Evolutionary conservation across 139 green algal genomes (phyloP), one percentile per base, ranked within the genome.

Genomic region (Coelastrella sp.): DNA sequence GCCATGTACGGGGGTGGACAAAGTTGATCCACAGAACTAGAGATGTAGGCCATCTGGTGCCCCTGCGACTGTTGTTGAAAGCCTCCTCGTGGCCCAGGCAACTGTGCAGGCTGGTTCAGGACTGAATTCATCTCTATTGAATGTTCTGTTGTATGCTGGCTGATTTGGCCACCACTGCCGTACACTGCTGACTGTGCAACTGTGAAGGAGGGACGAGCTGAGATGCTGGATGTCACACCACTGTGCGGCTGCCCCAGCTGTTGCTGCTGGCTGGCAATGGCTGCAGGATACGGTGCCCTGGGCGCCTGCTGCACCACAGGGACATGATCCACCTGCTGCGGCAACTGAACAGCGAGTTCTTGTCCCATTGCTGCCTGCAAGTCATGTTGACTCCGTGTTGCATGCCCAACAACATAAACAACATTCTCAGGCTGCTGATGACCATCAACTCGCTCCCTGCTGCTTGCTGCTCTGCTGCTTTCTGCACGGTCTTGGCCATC

Each of bases 211-310:
- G 63, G 63, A 17, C 63, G 12, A 17, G 63, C 12, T 22, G 63
- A 70, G 15, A 70, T 22, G 15, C 6, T 17, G 12, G 63, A 70
- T 17, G 12, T 17, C 3, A 80, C 78, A 25, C 49, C 78, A 14
- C 78, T 56, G 27, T 87, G 82, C 8, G 57, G 25, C 59, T 87
- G 60, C 81, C 56, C 22, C 60, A 75, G 81, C 27, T 78, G 63
- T 49, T 87, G 65, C n/a, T 19, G 19, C 10, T 27, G 17, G 19
- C 19, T 19, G 7, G 8, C 15, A 49, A 76, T 24, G 10, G 68
- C 68, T 76, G 68, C 17, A 8, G 68, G 7, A 24, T 25, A 24
- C 24, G 17, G 17, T 8, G 68, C 74, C 17, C 24, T 24, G 8
- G 20, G 25, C 17, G 8, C 25, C 74, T 80, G 74, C 74, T 80